Evolutionary conservation across 352 stramenopile genomes (phyloP).

Genomic region (Globisporangium emineosum): DNA sequence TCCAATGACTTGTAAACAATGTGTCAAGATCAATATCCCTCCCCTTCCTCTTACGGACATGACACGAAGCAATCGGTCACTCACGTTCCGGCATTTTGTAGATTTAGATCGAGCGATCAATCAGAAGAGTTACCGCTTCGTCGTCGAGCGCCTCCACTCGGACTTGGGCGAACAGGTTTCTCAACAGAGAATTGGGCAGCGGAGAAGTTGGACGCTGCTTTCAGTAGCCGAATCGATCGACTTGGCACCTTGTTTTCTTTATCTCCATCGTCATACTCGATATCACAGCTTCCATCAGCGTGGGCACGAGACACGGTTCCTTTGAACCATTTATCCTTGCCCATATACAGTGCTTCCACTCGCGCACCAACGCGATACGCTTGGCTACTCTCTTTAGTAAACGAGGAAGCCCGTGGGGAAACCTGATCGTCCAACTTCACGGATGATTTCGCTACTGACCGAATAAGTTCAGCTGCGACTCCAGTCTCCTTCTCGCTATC

Average conservation of each 20-base stretch:
- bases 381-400: not conserved
- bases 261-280: not conserved
- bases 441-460: not conserved
- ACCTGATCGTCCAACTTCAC: not conserved
- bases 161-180: not conserved
- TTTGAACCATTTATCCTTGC: slow-evolving; percentile 55
- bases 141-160: not conserved
- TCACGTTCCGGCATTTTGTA: too few species aligned
- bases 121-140: not conserved
- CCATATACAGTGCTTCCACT: slow-evolving; percentile 68
- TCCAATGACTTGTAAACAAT: too few species aligned
- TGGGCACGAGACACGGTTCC: slow-evolving; percentile 18
- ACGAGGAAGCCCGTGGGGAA: not conserved
- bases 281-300: not conserved
- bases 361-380: slow-evolving; percentile 12
- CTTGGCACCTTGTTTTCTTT: not conserved
- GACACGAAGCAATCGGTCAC: too few species aligned
- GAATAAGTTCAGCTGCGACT: not conserved
- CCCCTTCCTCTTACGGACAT: too few species aligned
- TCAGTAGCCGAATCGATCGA: not conserved
- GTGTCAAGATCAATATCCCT: too few species aligned
- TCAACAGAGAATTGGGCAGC: not conserved
- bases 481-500: not conserved
- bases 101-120: not conserved
- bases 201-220: not conserved